These are phyloP conservation scores for Trichoderma sp. DNA, from an alignment of 2,329 filamentous ascomycete species.

Conservation along the genomic window DNA sequence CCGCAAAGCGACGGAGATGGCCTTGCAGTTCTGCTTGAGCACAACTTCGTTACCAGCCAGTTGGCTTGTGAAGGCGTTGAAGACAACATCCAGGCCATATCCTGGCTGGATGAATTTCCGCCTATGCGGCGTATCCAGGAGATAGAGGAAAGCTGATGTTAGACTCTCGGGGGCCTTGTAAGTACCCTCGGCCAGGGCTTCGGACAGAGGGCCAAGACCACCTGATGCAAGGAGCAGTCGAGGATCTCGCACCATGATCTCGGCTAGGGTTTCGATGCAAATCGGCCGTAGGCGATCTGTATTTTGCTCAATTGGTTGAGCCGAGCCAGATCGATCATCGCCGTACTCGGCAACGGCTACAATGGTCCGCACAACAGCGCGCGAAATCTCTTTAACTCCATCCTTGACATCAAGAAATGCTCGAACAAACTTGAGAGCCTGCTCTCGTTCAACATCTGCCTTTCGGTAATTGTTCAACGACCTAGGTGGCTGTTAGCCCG, in stretches of 20 bases:
- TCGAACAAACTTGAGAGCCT: conserved; percentile 92
- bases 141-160: conserved; percentile 80
- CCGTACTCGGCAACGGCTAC: conserved; percentile 85
- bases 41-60: conserved; percentile 55
- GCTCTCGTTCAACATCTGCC: conserved; percentile 93
- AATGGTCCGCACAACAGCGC: conserved; percentile 82
- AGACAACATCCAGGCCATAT: conserved; percentile 83
- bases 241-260: conserved; percentile 85
- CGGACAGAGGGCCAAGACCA: conserved; percentile 82
- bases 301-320: conserved; percentile 61
- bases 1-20: conserved; percentile 86
- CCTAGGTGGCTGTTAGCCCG: conserved; percentile 31
- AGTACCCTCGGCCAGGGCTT: conserved; percentile 82
- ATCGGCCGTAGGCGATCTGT: conserved; percentile 87
- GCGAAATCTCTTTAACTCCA: conserved; percentile 81
- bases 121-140: conserved; percentile 78
- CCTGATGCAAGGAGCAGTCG: conserved; percentile 76
- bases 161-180: conserved; percentile 92
- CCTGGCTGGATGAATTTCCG: conserved; percentile 82
- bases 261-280: conserved; percentile 86
- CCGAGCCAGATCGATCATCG: conserved; percentile 82
- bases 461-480: conserved; percentile 95
- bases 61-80: conserved; percentile 90
- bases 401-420: conserved; percentile 95
- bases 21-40: conserved; percentile 82